Percentiles rank a stretch among this genome's conserved stretches.
Evolutionary conservation across 176 grass and related monocot genomes (phyloP).

Genomic region (Cymbopogon citratus): DNA sequence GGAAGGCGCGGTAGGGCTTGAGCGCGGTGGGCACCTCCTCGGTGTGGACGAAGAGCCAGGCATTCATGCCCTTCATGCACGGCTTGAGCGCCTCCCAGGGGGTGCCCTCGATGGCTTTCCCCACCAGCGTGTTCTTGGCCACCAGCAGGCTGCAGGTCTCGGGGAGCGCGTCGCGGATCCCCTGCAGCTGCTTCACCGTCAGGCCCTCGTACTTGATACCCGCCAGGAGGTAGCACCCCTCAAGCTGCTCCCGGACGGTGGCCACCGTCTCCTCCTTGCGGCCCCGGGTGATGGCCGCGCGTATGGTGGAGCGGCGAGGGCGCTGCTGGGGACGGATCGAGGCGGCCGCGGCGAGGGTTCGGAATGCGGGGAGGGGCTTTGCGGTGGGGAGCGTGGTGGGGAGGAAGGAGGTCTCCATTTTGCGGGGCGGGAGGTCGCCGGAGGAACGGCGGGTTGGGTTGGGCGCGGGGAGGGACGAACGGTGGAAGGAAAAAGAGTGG

Average conservation of each 20-base stretch:
- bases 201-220: slow-evolving; percentile 88
- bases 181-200: slow-evolving; percentile 84
- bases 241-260: slow-evolving; percentile 63
- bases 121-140: slow-evolving; percentile 84
- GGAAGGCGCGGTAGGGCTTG: slow-evolving; percentile 76
- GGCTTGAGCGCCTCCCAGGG: slow-evolving; percentile 73
- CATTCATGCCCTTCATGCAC: slow-evolving; percentile 94
- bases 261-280: slow-evolving; percentile 70
- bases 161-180: slow-evolving; percentile 64
- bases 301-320: slow-evolving; percentile 44
- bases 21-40: slow-evolving; percentile 80
- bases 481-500: slow-evolving; percentile 23
- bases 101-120: slow-evolving; percentile 89
- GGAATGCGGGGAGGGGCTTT: slow-evolving; percentile 16
- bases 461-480: slow-evolving; percentile 2
- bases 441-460: slow-evolving; percentile 1
- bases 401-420: slow-evolving; percentile 68
- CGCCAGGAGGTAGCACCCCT: slow-evolving; percentile 82
- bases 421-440: slow-evolving; percentile 1
- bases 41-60: slow-evolving; percentile 92
- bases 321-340: slow-evolving; percentile 9
- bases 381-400: slow-evolving; percentile 36
- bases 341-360: slow-evolving; percentile 10
- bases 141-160: slow-evolving; percentile 64
- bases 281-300: slow-evolving; percentile 57